Conservation (phyloP, 2,329 filamentous ascomycete genomes). For the Mycosphaerella sp. region DNA sequence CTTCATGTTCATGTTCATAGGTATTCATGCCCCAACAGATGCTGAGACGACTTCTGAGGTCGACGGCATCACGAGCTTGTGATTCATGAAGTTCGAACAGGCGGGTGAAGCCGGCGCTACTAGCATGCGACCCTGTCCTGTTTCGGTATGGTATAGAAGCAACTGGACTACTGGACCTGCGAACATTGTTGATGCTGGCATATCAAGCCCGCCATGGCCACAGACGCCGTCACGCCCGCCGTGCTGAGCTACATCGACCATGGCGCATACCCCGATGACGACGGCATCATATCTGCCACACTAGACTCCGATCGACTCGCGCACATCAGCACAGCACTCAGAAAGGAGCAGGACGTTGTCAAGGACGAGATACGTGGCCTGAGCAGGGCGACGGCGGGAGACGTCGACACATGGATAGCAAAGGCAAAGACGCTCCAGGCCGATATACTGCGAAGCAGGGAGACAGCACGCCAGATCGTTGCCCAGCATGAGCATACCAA, state of each 20-base stretch:
- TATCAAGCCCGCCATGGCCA: conserved; percentile 15
- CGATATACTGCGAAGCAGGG: conserved; percentile 75
- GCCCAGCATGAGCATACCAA: conserved; percentile 66
- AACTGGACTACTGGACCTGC: too few species aligned
- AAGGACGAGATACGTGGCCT: conserved; percentile 67
- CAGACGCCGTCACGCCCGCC: conserved; percentile 47
- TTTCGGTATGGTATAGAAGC: too few species aligned
- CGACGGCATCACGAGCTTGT: too few species aligned
- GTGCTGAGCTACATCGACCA: conserved; percentile 59
- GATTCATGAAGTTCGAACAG: too few species aligned
- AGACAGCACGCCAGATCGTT: conserved; percentile 74
- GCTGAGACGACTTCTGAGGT: too few species aligned
- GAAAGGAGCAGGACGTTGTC: conserved; percentile 47
- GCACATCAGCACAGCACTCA: conserved; percentile 46
- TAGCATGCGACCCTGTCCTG: too few species aligned
- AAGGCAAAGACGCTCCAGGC: conserved; percentile 79
- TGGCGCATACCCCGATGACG: conserved; percentile 52
- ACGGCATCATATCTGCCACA: conserved; percentile 49
- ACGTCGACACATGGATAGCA: conserved; percentile 78
- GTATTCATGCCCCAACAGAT: too few species aligned
- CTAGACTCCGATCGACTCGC: conserved; percentile 47
- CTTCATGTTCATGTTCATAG: too few species aligned
- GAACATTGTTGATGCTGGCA: neutral
- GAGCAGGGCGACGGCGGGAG: conserved; percentile 68
- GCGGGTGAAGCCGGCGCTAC: too few species aligned